A percentile compares a stretch with the other conserved stretches of the same genome.
Evolutionary conservation across 1,139 yeast genomes (phyloP).

Genomic region (Lodderomyces elongisporus): DNA sequence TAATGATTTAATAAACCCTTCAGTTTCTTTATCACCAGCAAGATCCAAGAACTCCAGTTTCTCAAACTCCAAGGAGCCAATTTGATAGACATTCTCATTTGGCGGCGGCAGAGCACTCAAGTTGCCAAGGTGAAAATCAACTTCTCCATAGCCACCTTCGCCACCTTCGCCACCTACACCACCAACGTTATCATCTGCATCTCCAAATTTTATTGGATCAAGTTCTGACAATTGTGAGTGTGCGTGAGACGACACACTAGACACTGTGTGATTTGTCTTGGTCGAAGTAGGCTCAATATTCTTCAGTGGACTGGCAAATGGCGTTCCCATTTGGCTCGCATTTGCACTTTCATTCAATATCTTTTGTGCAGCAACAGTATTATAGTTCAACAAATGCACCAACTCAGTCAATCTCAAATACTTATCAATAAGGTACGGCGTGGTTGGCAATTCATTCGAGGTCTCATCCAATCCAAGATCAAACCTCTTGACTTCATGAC

Average conservation of each 20-base stretch:
- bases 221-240: conserved; percentile 2
- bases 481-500: conserved; percentile 51
- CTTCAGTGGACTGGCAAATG: too few relatives aligned
- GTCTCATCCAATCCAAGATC: conserved; percentile 43
- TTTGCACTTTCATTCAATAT: conserved; percentile 2
- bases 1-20: conserved; percentile 48
- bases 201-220: conserved; percentile 6
- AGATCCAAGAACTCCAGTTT: conserved; percentile 44
- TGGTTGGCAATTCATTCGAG: conserved; percentile 57
- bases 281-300: neutral
- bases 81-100: conserved; percentile 39
- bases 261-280: too few relatives aligned
- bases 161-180: conserved; percentile 1
- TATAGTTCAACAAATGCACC: conserved; percentile 36
- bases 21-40: conserved; percentile 45
- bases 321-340: conserved; percentile 4
- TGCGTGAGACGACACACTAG: too few relatives aligned
- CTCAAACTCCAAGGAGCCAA: conserved; percentile 54
- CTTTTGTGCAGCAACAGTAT: conserved; percentile 5
- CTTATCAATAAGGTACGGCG: conserved; percentile 66
- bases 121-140: too few relatives aligned
- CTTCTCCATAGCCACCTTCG: too few relatives aligned
- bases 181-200: conserved; percentile 4
- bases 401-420: conserved; percentile 58
- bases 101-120: too few relatives aligned